Percentiles rank a stretch among this genome's conserved stretches.
These are phyloP conservation scores for Priceomyces medius DNA, from an alignment of 805 yeast genomes.

Conservation along the genomic window DNA sequence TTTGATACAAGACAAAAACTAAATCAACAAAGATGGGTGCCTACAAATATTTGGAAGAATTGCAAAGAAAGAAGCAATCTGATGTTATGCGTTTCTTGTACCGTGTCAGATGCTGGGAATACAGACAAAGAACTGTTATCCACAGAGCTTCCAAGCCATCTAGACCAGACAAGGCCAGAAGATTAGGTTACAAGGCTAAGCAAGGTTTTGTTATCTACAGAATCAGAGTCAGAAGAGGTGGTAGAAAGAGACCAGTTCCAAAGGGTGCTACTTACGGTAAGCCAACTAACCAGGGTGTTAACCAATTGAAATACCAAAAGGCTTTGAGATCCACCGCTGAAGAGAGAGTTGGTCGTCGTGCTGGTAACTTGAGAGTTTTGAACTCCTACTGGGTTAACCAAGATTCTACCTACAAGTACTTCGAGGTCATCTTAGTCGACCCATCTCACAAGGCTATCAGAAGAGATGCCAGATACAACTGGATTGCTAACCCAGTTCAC, in stretches of 20 bases:
- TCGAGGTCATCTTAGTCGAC: constrained; percentile 95
- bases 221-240: constrained; percentile 99
- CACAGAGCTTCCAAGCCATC: constrained; percentile 99
- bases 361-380: constrained; percentile 97
- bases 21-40: constrained; percentile 78
- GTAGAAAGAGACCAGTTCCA: constrained; percentile 99
- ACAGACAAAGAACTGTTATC: constrained; percentile 97
- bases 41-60: constrained; percentile 99
- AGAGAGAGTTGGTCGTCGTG: constrained; percentile 99
- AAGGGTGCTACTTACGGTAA: constrained; percentile 99
- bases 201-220: constrained; percentile 99
- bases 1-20: not conserved
- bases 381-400: constrained; percentile 99
- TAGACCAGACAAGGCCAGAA: constrained; percentile 99
- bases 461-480: constrained; percentile 98
- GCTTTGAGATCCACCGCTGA: constrained; percentile 97
- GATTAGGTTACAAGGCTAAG: constrained; percentile 99
- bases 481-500: constrained; percentile 99
- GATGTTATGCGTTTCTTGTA: constrained; percentile 98
- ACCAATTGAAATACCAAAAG: constrained; percentile 99
- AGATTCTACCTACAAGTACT: constrained; percentile 99
- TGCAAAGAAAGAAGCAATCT: constrained; percentile 99
- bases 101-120: constrained; percentile 99
- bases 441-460: constrained; percentile 99
- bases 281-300: constrained; percentile 99